phyloP scores from a whole-genome alignment of 2,329 filamentous ascomycete genomes.

The Phialocephala sp. region DNA sequence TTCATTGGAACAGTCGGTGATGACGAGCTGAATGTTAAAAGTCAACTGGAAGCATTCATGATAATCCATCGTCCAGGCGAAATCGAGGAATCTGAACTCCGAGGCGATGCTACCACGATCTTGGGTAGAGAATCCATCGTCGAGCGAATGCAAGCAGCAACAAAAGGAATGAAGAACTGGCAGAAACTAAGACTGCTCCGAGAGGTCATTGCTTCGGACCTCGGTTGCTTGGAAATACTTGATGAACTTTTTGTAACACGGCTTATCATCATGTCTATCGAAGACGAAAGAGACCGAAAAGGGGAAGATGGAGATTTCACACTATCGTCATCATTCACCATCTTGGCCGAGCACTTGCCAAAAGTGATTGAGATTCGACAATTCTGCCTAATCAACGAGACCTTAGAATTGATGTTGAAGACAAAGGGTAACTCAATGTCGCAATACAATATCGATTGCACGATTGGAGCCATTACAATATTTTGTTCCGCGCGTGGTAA shows the following conservation, averaged over 20 bases:
- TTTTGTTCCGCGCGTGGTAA: conserved; percentile 38
- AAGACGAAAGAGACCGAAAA: conserved; percentile 17
- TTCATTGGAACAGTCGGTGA: conserved; percentile 23
- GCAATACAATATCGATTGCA: conserved; percentile 44
- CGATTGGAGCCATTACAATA: conserved; percentile 41
- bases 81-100: conserved; percentile 13
- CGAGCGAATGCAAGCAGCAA: conserved; percentile 25
- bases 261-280: conserved; percentile 37
- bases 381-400: conserved; percentile 42
- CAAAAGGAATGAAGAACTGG: conserved; percentile 27
- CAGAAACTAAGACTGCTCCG: conserved; percentile 36
- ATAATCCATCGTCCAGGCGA: conserved; percentile 21
- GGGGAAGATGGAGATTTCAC: conserved; percentile 30
- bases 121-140: conserved; percentile 33
- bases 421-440: conserved; percentile 42
- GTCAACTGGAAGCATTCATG: conserved; percentile 35
- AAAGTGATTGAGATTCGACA: conserved; percentile 35
- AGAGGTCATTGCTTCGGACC: conserved; percentile 28
- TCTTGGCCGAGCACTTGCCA: conserved; percentile 33
- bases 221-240: conserved; percentile 20
- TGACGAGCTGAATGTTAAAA: conserved; percentile 25
- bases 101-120: conserved; percentile 29
- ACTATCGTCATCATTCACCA: conserved; percentile 36
- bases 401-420: conserved; percentile 41
- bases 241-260: conserved; percentile 38